A percentile compares a stretch with the other conserved stretches of the same genome.
Evolutionary conservation across 345 rosid genomes (phyloP).

Genomic region (Kandelia obovata): DNA sequence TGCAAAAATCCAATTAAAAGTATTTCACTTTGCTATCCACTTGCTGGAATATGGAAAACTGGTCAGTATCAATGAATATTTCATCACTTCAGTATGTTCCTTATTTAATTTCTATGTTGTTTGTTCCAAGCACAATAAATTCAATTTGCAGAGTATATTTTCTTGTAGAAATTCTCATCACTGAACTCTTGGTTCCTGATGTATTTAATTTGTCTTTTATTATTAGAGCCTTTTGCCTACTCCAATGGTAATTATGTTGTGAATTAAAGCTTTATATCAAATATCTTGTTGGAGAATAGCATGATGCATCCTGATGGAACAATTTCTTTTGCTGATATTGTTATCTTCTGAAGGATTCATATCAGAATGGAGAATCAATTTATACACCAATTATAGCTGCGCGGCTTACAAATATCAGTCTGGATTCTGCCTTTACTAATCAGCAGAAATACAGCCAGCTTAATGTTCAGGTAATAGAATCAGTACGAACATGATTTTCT

Average conservation of each 20-base stretch:
- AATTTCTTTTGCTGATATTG: constrained; percentile 1
- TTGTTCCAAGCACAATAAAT: not conserved
- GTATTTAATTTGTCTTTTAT: constrained; percentile 4
- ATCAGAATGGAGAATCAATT: constrained; percentile 34
- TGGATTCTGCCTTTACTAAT: constrained; percentile 60
- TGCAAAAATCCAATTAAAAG: constrained; percentile 64
- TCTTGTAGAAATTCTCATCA: not conserved
- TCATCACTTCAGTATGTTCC: not conserved
- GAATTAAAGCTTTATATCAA: not conserved
- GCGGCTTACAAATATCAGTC: constrained; percentile 54
- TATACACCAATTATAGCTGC: constrained; percentile 56
- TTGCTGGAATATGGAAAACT: constrained; percentile 67
- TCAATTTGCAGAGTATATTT: not conserved
- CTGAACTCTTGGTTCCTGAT: not conserved
- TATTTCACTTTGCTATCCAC: constrained; percentile 57
- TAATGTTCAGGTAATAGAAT: constrained; percentile 53
- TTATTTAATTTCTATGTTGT: not conserved
- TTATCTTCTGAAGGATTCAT: constrained; percentile 49
- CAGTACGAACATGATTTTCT: not conserved
- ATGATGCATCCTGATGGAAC: constrained; percentile 2
- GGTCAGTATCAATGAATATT: constrained; percentile 37
- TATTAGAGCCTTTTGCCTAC: not conserved
- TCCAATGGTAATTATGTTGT: not conserved
- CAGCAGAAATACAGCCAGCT: constrained; percentile 66
- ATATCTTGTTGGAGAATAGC: not conserved